A percentile compares a stretch with the other conserved stretches of the same genome.
phyloP scores from a whole-genome alignment of 306 rosid genomes.

The Lathyrus aphaca region DNA sequence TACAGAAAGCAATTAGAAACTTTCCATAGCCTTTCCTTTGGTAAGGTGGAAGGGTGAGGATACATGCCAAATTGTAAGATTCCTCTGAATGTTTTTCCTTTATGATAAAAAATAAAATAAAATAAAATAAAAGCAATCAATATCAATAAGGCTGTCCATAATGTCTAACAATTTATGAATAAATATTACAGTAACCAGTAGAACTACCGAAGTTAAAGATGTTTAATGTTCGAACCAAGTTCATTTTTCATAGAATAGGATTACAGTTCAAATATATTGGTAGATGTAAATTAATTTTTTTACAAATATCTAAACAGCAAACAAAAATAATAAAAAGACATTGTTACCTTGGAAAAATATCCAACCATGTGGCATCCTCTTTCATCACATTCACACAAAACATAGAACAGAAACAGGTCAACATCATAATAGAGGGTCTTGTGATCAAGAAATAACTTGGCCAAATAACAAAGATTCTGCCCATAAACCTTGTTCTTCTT shows the following conservation, averaged over 20 bases:
- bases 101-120: slow-evolving; percentile 41
- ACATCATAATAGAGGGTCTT: slow-evolving; percentile 98
- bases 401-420: slow-evolving; percentile 93
- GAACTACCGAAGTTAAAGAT: background rate
- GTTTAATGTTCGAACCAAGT: slow-evolving; percentile 5
- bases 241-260: background rate
- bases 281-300: background rate
- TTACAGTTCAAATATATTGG: slow-evolving; percentile 17
- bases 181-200: slow-evolving; percentile 2
- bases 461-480: slow-evolving; percentile 98
- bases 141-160: slow-evolving; percentile 29
- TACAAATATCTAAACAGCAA: background rate
- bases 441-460: slow-evolving; percentile 96
- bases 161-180: slow-evolving; percentile 22
- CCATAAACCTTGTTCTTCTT: slow-evolving; percentile 99
- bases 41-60: slow-evolving; percentile 98
- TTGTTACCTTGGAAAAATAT: slow-evolving; percentile 90
- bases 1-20: slow-evolving; percentile 97
- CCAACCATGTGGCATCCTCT: slow-evolving; percentile 99
- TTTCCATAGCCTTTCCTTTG: slow-evolving; percentile 99
- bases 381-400: slow-evolving; percentile 96
- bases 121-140: slow-evolving; percentile 25
- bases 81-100: slow-evolving; percentile 99
- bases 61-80: slow-evolving; percentile 95
- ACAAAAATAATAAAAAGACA: slow-evolving; percentile 4